phyloP scores from a whole-genome alignment of 106 monocot species.

The Xerophyta viscosa region DNA sequence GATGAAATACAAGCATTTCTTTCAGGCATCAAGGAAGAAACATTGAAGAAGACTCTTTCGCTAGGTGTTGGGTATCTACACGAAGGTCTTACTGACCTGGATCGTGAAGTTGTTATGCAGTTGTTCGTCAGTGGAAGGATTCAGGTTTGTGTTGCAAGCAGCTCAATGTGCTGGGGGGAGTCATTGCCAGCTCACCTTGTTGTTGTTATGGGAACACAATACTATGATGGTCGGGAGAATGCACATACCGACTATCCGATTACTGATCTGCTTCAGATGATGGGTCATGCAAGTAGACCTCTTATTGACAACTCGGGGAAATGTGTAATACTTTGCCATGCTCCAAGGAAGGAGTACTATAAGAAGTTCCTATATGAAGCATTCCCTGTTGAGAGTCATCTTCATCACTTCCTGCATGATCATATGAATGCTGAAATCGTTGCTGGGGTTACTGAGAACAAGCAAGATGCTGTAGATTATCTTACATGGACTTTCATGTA shows the following conservation, averaged over 20 bases:
- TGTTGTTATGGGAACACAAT: conserved; percentile 97
- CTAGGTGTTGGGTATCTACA: conserved; percentile 87
- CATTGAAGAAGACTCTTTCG: conserved; percentile 51
- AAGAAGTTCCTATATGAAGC: conserved; percentile 98
- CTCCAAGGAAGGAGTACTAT: conserved; percentile 89
- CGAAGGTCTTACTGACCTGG: conserved; percentile 65
- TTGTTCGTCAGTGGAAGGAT: conserved; percentile 76
- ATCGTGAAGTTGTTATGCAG: conserved; percentile 66
- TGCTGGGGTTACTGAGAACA: conserved; percentile 68
- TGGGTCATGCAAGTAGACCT: conserved; percentile 96
- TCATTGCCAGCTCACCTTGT: conserved; percentile 78
- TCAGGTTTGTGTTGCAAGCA: conserved; percentile 80
- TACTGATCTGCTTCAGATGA: conserved; percentile 96
- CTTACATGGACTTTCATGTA: conserved; percentile 99
- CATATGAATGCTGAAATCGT: conserved; percentile 94
- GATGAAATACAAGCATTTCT: conserved; percentile 60
- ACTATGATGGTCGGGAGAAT: conserved; percentile 92
- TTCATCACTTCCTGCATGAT: conserved; percentile 84
- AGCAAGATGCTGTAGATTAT: conserved; percentile 98
- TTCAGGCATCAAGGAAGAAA: conserved; percentile 50
- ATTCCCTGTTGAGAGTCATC: conserved; percentile 95
- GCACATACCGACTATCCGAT: conserved; percentile 88
- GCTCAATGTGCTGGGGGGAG: conserved; percentile 89
- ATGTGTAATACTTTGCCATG: conserved; percentile 96
- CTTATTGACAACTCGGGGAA: conserved; percentile 80